phyloP scores from a whole-genome alignment of 768 basidiomycete genomes.

The Tricholoma sp. region DNA sequence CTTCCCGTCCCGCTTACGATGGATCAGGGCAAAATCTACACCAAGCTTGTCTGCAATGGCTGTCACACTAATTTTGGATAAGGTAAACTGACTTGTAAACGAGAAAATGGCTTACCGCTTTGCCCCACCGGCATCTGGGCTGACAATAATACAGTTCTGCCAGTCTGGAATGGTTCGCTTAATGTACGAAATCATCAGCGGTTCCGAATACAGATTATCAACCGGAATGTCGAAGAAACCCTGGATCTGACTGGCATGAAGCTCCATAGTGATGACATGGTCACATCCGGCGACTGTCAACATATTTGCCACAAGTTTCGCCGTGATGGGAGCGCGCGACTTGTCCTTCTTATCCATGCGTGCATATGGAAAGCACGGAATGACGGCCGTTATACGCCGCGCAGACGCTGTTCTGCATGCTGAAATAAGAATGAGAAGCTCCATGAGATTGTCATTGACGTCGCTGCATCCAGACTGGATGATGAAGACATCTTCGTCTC shows the following conservation, averaged over 20 bases:
- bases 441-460: conserved; percentile 97
- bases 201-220: conserved; percentile 96
- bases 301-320: conserved; percentile 98
- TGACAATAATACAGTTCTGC: conserved; percentile 86
- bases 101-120: conserved; percentile 67
- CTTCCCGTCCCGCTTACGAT: conserved; percentile 79
- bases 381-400: conserved; percentile 92
- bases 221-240: conserved; percentile 99
- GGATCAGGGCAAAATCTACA: conserved; percentile 93
- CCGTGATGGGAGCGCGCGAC: conserved; percentile 92
- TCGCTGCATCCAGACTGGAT: conserved; percentile 87
- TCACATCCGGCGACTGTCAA: conserved; percentile 94
- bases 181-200: conserved; percentile 92
- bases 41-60: conserved; percentile 94
- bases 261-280: conserved; percentile 99
- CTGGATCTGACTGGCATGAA: conserved; percentile 97
- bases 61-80: conserved; percentile 58
- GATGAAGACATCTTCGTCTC: conserved; percentile 99
- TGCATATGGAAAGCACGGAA: conserved; percentile 96
- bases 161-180: conserved; percentile 83
- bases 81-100: conserved; percentile 2
- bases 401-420: conserved; percentile 97
- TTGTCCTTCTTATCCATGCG: conserved; percentile 99
- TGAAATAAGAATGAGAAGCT: conserved; percentile 96
- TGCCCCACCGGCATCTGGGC: conserved; percentile 97